Evolutionary conservation across 345 rosid species (phyloP).

Genomic region (Nephelium lappaceum): DNA sequence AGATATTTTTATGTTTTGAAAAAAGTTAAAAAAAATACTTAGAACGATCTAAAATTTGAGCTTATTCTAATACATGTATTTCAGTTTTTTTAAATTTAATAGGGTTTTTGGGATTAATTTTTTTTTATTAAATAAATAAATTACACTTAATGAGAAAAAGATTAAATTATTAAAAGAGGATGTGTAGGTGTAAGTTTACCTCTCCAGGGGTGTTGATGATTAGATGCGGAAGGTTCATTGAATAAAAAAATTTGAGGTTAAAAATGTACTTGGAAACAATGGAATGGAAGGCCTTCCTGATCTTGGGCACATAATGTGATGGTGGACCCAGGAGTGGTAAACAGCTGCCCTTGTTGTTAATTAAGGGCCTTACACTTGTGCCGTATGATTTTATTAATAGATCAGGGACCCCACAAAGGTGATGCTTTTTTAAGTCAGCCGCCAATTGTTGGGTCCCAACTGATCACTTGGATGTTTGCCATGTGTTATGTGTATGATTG

Average conservation of each 20-base stretch:
- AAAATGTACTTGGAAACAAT: neutral
- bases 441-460: constrained; percentile 27
- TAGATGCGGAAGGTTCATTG: neutral
- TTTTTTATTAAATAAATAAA: no score
- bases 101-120: no score
- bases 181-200: neutral
- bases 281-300: neutral
- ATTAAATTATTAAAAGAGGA: neutral
- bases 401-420: neutral
- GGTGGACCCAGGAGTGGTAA: neutral
- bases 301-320: constrained; percentile 6
- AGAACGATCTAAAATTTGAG: no score
- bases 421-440: neutral
- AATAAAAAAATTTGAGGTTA: neutral
- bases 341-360: neutral
- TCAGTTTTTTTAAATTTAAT: no score
- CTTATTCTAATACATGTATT: no score
- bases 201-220: neutral
- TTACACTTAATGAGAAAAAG: no score
- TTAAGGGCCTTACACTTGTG: constrained; percentile 17
- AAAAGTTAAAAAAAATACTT: no score
- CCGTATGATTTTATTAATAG: neutral
- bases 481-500: constrained; percentile 10
- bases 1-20: no score
- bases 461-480: constrained; percentile 28